Conservation (phyloP, 176 grass and related monocot genomes). For the Musa itinerans region DNA sequence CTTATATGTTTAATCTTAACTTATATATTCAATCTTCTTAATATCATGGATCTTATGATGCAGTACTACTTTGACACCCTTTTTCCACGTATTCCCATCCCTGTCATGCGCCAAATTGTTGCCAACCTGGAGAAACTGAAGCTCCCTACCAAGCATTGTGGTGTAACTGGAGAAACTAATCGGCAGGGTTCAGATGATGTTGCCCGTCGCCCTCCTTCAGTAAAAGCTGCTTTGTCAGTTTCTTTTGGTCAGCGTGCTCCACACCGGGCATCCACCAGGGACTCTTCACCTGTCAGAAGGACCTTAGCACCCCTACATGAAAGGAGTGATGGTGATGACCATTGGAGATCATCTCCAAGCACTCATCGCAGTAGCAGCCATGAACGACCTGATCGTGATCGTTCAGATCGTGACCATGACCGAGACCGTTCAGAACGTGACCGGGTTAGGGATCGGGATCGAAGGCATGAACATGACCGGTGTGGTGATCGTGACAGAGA, state of each 20-base stretch:
- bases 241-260: slow-evolving; percentile 97
- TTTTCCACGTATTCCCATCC: slow-evolving; percentile 78
- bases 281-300: slow-evolving; percentile 76
- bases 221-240: slow-evolving; percentile 89
- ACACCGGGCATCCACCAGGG: slow-evolving; percentile 90
- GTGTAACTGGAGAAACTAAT: slow-evolving; percentile 75
- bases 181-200: slow-evolving; percentile 84
- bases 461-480: slow-evolving; percentile 16
- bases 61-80: slow-evolving; percentile 98
- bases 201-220: slow-evolving; percentile 74
- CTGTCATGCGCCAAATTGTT: slow-evolving; percentile 62
- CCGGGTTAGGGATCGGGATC: slow-evolving; percentile 30
- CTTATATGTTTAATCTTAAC: neutral
- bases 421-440: slow-evolving; percentile 36
- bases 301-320: slow-evolving; percentile 37
- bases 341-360: slow-evolving; percentile 34
- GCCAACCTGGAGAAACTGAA: slow-evolving; percentile 74
- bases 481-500: neutral
- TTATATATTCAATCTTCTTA: neutral
- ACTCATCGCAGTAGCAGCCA: slow-evolving; percentile 26
- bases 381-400: slow-evolving; percentile 27
- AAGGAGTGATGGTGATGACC: slow-evolving; percentile 29
- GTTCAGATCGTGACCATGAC: slow-evolving; percentile 8
- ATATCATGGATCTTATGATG: slow-evolving; percentile 11
- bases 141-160: slow-evolving; percentile 73